phyloP scores from a whole-genome alignment of 441 rosid genomes.

The Manihot esculenta region DNA sequence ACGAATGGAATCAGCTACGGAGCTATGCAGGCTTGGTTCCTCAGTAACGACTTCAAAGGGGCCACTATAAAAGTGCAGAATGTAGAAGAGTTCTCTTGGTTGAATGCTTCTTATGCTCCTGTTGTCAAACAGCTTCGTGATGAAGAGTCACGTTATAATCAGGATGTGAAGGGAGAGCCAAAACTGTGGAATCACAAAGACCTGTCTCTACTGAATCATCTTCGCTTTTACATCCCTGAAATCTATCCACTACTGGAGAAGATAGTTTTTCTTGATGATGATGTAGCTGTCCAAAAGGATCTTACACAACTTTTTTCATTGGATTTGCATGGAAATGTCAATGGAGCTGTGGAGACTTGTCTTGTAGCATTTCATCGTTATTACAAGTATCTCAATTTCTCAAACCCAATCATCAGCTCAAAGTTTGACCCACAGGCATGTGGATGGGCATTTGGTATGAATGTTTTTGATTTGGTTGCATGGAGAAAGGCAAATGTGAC shows the following conservation, averaged over 20 bases:
- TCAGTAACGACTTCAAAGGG: slow-evolving; percentile 70
- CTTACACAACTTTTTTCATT: slow-evolving; percentile 78
- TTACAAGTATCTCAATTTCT: slow-evolving; percentile 92
- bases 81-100: slow-evolving; percentile 71
- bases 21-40: slow-evolving; percentile 94
- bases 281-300: slow-evolving; percentile 94
- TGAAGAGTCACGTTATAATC: slow-evolving; percentile 49
- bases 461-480: slow-evolving; percentile 72
- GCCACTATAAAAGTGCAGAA: slow-evolving; percentile 76
- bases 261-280: slow-evolving; percentile 91
- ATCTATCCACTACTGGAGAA: slow-evolving; percentile 89
- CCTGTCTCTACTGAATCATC: slow-evolving; percentile 73
- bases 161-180: slow-evolving; percentile 52
- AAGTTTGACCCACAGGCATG: slow-evolving; percentile 96
- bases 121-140: slow-evolving; percentile 54
- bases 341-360: slow-evolving; percentile 98
- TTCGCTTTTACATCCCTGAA: slow-evolving; percentile 90
- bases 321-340: slow-evolving; percentile 91
- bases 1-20: slow-evolving; percentile 72
- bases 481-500: slow-evolving; percentile 95
- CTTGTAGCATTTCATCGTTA: slow-evolving; percentile 90
- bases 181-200: slow-evolving; percentile 65
- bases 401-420: slow-evolving; percentile 78
- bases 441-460: slow-evolving; percentile 99
- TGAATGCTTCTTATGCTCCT: slow-evolving; percentile 81